These are phyloP conservation scores for Miamiensis avidus DNA, from an alignment of 169 alveolate species.

Conservation along the genomic window DNA sequence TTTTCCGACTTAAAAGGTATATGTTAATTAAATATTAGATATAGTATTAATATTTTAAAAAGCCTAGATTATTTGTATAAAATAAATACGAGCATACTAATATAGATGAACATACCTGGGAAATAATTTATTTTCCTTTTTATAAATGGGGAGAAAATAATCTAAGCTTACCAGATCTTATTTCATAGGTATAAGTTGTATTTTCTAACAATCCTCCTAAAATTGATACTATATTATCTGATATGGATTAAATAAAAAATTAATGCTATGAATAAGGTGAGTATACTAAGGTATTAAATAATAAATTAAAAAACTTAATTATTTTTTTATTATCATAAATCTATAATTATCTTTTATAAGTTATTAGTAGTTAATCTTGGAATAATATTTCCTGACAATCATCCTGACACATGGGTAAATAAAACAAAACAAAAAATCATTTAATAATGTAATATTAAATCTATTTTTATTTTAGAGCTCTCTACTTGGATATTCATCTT, in stretches of 20 bases:
- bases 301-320: not conserved
- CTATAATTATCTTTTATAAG: not conserved
- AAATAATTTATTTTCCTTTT: not conserved
- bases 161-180: no score
- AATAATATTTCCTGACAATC: not conserved
- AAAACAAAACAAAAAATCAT: no score
- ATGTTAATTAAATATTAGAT: no score
- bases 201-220: not conserved
- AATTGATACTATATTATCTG: not conserved
- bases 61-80: not conserved
- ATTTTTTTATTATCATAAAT: not conserved
- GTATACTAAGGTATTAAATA: not conserved
- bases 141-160: not conserved
- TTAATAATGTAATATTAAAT: no score
- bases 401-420: not conserved
- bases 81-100: not conserved
- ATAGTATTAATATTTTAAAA: no score
- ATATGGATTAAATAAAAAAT: not conserved
- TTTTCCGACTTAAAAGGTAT: not conserved
- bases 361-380: not conserved
- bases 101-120: not conserved
- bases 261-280: not conserved
- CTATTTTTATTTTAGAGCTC: not conserved
- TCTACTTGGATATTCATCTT: not conserved
- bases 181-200: not conserved